A percentile compares a stretch with the other conserved stretches of the same genome.
phyloP scores from a whole-genome alignment of 768 basidiomycete species.

The Suillus lakei region DNA sequence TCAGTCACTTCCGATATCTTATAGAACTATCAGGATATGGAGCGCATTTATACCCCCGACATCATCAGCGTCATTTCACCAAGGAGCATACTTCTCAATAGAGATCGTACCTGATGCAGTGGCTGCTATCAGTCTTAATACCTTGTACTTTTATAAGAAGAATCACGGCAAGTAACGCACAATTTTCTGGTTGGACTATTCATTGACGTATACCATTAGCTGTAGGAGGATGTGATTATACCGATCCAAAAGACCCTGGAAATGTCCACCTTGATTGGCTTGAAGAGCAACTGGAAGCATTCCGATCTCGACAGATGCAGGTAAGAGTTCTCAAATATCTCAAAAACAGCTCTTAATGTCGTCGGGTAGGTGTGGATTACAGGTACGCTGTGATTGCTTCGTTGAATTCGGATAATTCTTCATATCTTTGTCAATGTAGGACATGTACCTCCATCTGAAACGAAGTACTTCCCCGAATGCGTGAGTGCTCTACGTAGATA shows the following conservation, averaged over 20 bases:
- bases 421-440: conserved; percentile 43
- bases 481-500: conserved; percentile 47
- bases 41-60: conserved; percentile 77
- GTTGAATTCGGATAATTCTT: background rate
- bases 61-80: conserved; percentile 79
- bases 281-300: conserved; percentile 76
- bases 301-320: conserved; percentile 73
- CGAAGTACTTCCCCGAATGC: conserved; percentile 85
- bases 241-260: conserved; percentile 75
- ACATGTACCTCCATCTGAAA: conserved; percentile 84
- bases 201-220: conserved; percentile 44
- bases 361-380: conserved; percentile 50
- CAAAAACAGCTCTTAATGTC: background rate
- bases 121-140: conserved; percentile 85
- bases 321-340: conserved; percentile 40
- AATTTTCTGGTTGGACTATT: background rate
- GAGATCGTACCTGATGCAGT: conserved; percentile 78
- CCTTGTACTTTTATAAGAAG: conserved; percentile 88
- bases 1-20: conserved; percentile 2
- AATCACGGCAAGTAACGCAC: conserved; percentile 66
- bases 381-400: conserved; percentile 27
- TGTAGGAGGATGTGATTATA: conserved; percentile 72
- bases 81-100: conserved; percentile 79
- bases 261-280: conserved; percentile 90
- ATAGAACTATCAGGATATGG: conserved; percentile 65